Base-by-base conservation (phyloP, 1,284 basidiomycete species). In the Cutaneotrichosporon dermatis region DNA sequence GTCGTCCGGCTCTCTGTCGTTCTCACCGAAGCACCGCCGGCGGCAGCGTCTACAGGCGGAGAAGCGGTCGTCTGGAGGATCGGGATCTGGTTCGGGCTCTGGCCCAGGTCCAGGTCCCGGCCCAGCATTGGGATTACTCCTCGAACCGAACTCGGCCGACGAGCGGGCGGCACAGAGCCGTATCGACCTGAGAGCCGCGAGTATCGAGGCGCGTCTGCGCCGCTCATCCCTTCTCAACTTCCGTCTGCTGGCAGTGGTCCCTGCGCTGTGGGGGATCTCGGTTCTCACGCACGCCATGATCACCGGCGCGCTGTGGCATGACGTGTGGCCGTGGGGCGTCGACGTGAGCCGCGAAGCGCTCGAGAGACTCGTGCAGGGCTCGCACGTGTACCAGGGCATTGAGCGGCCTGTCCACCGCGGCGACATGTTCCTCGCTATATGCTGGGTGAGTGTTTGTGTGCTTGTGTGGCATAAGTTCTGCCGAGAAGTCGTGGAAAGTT, bases 301-400 rank as follows among this genome's bases (percentile, higher is more conserved):
- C 9, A 67, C 63, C 0, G 74, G 70, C 10, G 66, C 68, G 13
- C 48, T 75, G 16, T 70, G 67, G 66, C 56, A 67, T 10, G 70
- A 74, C 45, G 66, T 72, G 6, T 77, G 74, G 70, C 75, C 75
- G 9, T 77, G 72, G 69, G 75, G 75, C 9, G 68, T 72, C 37
- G 74, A 76, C 57, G 54, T 73, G 7, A 68, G 65, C 8, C 65
- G 66, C 41, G 75, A 75, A 54, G 68, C 71, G 6, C 55, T 75
- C 42, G 74, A 75, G 41, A 62, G 72, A 55, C 59, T 73, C 4
- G 64, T 75, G 15, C 60, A 63, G n/a, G 70, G 69, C 13, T 39
- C 51, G 7, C 54, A 46, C 13, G 48, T 49, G 9, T 54, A 60
- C 42, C 66, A 69, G 51, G 73, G 72, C 13, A 59, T 57, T 4